phyloP scores from a whole-genome alignment of 257 asterid species.

The Solanum chiquidenum region DNA sequence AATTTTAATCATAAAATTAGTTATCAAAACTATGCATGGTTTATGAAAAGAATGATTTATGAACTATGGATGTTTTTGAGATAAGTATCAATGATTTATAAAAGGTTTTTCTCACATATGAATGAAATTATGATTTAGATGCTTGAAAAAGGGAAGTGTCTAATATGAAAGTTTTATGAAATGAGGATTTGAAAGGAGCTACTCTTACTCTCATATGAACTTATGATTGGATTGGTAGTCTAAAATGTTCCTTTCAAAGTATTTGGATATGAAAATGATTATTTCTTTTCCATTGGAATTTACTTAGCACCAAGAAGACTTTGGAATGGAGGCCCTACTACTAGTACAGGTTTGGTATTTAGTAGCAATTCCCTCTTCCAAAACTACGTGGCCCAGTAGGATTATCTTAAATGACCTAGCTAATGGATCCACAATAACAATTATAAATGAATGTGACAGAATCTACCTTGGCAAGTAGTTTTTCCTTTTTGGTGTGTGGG shows the following conservation, averaged over 20 bases:
- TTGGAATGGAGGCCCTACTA: not conserved
- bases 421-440: not conserved
- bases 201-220: not conserved
- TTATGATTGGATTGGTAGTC: not conserved
- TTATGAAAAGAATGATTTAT: not conserved
- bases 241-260: not conserved
- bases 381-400: not conserved
- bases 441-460: too few species aligned
- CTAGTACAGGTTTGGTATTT: not conserved
- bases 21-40: not conserved
- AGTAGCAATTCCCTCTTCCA: not conserved
- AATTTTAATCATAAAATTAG: too few species aligned
- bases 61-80: not conserved
- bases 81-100: not conserved
- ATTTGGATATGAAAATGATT: not conserved
- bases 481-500: not conserved
- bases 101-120: not conserved
- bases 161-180: not conserved
- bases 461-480: not conserved
- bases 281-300: not conserved
- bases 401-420: not conserved
- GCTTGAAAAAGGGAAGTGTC: not conserved
- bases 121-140: not conserved
- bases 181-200: not conserved
- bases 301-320: not conserved